Base-by-base conservation (phyloP, 164 flowering plant species). In the Aristolochia fimbriata region DNA sequence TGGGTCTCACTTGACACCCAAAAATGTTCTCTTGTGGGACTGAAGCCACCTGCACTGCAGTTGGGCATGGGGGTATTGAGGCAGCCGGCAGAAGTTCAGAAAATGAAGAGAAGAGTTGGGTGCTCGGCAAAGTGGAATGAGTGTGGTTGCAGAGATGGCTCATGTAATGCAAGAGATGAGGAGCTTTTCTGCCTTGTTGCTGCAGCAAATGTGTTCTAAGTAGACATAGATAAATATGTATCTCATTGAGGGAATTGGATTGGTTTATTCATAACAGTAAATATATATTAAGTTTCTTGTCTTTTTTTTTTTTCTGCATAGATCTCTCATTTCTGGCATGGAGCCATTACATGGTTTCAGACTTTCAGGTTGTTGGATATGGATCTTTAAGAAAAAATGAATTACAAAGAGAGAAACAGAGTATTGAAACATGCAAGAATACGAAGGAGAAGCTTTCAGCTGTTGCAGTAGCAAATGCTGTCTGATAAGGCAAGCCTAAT, bases 1-100 rank as follows among this genome's bases (percentile, higher is more conserved):
- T 85, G 91, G 85, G 78, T 65, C 4, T 15, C 62, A 19, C 43
- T 65, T 21, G 8, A 20, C 9, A 16, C 62, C 1, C 19, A 6
- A 1, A 22, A 41, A 19, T 6, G 41, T 17, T 20, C 25, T 17
- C 33, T 61, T 21, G 48, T 33, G 3, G 70, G 62, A 33, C 37
- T 53, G 8, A 73, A 69, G 20, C 73, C 70, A 47, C 70, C 70
- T 15, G 60, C 70, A 15, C 31, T 69, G 41, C 63, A 60, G 23
- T 27, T 73, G 17, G 68, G 56, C 19, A 58, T 73, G 72, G 60
- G 57, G 27, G 58, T 69, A 45, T 15, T 22, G 15, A n/a, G 4
- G 30, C 23, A 31, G 1, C 56, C 51, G 8, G 20, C 16, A 15
- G n/a, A 27, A 11, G 16, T 4, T 0, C 54, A 53, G 24, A 51